Percentiles rank a stretch among this genome's conserved stretches.
Conservation (phyloP, 345 rosid genomes). For the Boechera divaricarpa region DNA sequence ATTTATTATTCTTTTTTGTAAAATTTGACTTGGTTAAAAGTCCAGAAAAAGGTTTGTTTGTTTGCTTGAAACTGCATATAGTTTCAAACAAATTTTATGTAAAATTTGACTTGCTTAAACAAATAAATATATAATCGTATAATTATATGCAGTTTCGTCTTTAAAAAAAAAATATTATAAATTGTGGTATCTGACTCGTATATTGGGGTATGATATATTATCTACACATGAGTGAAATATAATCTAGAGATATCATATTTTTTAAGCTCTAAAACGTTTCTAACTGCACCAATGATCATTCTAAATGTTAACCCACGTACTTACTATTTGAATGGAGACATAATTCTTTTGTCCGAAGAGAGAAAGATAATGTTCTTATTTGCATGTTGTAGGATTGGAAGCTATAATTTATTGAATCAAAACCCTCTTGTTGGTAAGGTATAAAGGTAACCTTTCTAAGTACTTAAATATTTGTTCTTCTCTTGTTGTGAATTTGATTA, state of each 20-base stretch:
- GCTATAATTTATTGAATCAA: constrained; percentile 13
- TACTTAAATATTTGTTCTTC: constrained; percentile 4
- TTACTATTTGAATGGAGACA: background rate
- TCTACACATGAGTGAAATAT: background rate
- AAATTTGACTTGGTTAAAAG: constrained; percentile 11
- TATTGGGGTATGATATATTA: background rate
- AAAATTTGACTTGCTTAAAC: no score
- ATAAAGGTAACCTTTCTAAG: background rate
- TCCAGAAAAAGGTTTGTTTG: no score
- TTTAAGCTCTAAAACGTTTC: background rate
- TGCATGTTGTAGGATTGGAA: constrained; percentile 25
- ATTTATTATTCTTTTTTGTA: background rate
- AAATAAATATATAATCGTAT: no score
- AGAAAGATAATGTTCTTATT: constrained; percentile 19
- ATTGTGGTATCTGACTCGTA: background rate
- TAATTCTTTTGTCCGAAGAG: no score
- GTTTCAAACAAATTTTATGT: no score
- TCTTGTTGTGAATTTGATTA: constrained; percentile 4
- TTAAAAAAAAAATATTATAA: no score
- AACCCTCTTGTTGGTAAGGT: background rate
- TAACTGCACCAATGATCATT: constrained; percentile 11
- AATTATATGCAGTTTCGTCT: background rate
- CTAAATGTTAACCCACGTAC: background rate
- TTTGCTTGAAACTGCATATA: no score
- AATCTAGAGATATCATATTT: background rate